phyloP scores from a whole-genome alignment of 352 stramenopile genomes.

The Pythium biforme region DNA sequence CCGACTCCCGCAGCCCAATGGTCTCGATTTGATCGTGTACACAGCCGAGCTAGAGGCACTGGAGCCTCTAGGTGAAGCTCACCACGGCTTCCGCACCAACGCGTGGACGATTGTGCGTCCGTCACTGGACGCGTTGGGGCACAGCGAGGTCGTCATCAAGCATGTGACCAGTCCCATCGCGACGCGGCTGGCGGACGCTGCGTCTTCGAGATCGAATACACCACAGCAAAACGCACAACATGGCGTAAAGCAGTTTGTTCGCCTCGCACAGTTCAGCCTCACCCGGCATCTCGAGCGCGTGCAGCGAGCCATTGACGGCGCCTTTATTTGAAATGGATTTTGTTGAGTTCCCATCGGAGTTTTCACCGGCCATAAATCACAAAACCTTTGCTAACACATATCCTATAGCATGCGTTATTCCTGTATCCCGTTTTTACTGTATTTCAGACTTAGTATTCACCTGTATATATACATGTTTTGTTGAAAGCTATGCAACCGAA shows the following conservation, averaged over 20 bases:
- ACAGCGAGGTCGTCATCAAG: slow-evolving; percentile 5
- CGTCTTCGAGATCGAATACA: background rate
- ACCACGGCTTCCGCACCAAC: slow-evolving; percentile 3
- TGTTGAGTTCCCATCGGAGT: background rate
- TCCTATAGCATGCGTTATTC: background rate
- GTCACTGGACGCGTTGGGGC: background rate
- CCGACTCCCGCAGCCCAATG: background rate
- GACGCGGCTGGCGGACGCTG: background rate
- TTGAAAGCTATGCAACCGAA: too few species aligned
- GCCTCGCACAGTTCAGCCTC: slow-evolving; percentile 10
- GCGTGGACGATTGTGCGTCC: slow-evolving; percentile 6
- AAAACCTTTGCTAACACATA: background rate
- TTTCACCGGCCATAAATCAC: background rate
- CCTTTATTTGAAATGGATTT: background rate
- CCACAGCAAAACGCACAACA: background rate
- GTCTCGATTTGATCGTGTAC: slow-evolving; percentile 7
- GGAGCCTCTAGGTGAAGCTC: too few species aligned
- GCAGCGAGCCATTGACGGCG: slow-evolving; percentile 7
- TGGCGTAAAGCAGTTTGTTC: background rate
- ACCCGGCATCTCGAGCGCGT: slow-evolving; percentile 3
- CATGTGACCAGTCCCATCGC: background rate
- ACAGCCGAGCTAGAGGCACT: slow-evolving; percentile 3
- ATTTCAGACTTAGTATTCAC: background rate
- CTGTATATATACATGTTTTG: too few species aligned
- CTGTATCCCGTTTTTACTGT: background rate